phyloP scores from a whole-genome alignment of 768 basidiomycete genomes.

The Tylopilus subfusipes region DNA sequence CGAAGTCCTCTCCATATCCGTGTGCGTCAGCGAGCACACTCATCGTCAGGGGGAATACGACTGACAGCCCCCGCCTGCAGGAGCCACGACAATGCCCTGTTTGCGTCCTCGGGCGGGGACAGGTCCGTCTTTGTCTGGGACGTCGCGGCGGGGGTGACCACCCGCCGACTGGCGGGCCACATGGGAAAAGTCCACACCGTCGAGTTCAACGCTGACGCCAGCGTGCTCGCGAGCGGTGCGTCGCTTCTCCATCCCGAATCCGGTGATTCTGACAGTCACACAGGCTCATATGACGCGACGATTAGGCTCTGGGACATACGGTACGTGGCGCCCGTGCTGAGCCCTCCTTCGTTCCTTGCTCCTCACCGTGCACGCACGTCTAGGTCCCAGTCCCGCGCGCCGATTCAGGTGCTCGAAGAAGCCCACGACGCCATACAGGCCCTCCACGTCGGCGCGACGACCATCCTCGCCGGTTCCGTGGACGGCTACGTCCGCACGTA shows the following conservation, averaged over 20 bases:
- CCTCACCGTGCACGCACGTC: neutral
- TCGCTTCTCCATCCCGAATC: neutral
- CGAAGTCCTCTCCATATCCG: slow-evolving; percentile 76
- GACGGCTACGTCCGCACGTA: slow-evolving; percentile 93
- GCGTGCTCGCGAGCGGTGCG: slow-evolving; percentile 82
- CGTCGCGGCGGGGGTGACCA: slow-evolving; percentile 81
- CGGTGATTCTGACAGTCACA: neutral
- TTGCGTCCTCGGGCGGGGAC: slow-evolving; percentile 93
- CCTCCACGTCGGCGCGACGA: slow-evolving; percentile 61
- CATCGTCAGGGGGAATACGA: neutral
- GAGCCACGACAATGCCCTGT: slow-evolving; percentile 89
- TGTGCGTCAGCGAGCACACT: slow-evolving; percentile 49
- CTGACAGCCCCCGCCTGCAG: slow-evolving; percentile 35
- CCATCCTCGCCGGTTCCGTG: slow-evolving; percentile 78
- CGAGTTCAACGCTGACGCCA: slow-evolving; percentile 85
- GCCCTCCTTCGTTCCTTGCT: neutral
- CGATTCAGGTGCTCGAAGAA: slow-evolving; percentile 90
- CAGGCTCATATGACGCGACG: slow-evolving; percentile 91
- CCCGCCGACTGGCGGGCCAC: slow-evolving; percentile 82
- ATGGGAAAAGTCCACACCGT: slow-evolving; percentile 88
- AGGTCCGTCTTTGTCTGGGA: slow-evolving; percentile 95
- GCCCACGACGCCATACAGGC: slow-evolving; percentile 85
- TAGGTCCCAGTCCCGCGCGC: slow-evolving; percentile 72
- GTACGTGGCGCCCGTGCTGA: slow-evolving; percentile 36
- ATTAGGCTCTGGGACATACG: slow-evolving; percentile 90